Percentiles rank a stretch among this genome's conserved stretches.
These are phyloP conservation scores for Murraya koenigii DNA, from an alignment of 345 rosid species.

Conservation along the genomic window DNA sequence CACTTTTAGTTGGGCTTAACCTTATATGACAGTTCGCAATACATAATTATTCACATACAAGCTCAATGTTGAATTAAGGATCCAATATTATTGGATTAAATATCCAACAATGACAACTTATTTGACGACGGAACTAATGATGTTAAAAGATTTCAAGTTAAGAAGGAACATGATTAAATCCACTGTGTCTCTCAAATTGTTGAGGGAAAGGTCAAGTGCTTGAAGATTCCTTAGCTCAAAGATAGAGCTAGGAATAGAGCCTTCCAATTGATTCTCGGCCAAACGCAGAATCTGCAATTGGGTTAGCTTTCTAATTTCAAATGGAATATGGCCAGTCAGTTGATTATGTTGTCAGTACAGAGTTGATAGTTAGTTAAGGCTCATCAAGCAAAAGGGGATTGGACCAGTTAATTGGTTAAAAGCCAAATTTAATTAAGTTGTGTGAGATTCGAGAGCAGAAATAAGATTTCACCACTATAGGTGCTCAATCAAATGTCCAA, in stretches of 20 bases:
- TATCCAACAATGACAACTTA: background rate
- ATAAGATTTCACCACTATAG: too few species aligned
- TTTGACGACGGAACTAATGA: background rate
- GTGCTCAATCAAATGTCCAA: too few species aligned
- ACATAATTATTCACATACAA: too few species aligned
- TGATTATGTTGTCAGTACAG: background rate
- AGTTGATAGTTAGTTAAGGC: background rate
- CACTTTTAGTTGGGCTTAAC: too few species aligned
- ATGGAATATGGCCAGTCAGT: background rate
- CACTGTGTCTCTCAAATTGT: slow-evolving; percentile 13
- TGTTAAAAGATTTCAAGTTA: background rate
- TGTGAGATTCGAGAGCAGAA: too few species aligned
- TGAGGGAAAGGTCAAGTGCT: background rate
- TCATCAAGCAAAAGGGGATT: slow-evolving; percentile 12
- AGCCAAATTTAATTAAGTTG: too few species aligned
- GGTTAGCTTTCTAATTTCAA: background rate
- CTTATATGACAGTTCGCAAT: too few species aligned
- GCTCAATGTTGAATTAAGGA: too few species aligned
- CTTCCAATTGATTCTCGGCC: too few species aligned
- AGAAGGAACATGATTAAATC: slow-evolving; percentile 1
- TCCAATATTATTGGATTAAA: too few species aligned
- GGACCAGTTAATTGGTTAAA: too few species aligned
- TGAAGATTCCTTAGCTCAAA: too few species aligned
- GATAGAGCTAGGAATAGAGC: background rate
- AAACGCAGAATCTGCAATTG: background rate